Percentiles rank a stretch among this genome's conserved stretches.
Conservation (phyloP, 768 basidiomycete genomes). For the Phanerochaete sordida region DNA sequence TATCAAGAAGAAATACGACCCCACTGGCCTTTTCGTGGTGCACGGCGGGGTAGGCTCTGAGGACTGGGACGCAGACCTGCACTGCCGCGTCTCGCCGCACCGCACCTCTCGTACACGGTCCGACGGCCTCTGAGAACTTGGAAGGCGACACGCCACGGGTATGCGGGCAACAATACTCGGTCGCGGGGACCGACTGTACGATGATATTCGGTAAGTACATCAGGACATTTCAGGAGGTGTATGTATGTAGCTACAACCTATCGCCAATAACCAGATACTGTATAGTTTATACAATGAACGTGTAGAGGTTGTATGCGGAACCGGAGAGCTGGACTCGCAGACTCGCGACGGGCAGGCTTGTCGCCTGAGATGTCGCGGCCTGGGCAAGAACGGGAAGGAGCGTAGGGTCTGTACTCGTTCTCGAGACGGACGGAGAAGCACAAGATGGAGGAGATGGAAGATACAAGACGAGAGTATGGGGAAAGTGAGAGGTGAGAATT, state of each 20-base stretch:
- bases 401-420: not conserved
- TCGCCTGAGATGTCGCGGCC: no score
- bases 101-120: not conserved
- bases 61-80: constrained; percentile 37
- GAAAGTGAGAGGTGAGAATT: constrained; percentile 25
- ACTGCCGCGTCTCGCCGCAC: constrained; percentile 14
- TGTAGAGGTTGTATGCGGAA: not conserved
- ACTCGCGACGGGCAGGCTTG: no score
- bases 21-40: constrained; percentile 42
- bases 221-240: not conserved
- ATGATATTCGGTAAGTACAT: constrained; percentile 2
- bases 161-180: not conserved
- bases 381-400: not conserved
- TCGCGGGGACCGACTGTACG: not conserved
- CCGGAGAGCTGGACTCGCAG: not conserved
- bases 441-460: not conserved
- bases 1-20: constrained; percentile 46
- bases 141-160: no score
- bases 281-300: not conserved
- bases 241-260: constrained; percentile 1
- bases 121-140: not conserved
- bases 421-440: not conserved
- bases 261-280: not conserved
- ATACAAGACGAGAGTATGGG: constrained; percentile 8
- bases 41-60: constrained; percentile 46